phyloP scores from a whole-genome alignment of 768 basidiomycete species.

The Leccinum pellstonianum region DNA sequence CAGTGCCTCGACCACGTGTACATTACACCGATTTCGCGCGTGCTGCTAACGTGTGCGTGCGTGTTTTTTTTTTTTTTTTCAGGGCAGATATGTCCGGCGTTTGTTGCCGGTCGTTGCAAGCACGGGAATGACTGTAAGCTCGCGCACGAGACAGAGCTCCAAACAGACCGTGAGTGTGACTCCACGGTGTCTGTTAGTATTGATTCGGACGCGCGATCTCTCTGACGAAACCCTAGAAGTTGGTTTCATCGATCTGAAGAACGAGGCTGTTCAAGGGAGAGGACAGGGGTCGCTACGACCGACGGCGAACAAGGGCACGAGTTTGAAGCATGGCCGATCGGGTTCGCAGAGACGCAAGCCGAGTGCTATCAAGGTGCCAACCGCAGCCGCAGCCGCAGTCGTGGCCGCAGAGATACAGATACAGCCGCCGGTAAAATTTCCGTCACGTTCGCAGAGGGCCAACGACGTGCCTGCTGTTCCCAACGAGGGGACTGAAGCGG shows the following conservation, averaged over 20 bases:
- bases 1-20: constrained; percentile 4
- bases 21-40: not conserved
- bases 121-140: constrained; percentile 30
- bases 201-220: not conserved
- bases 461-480: not conserved
- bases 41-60: constrained; percentile 4
- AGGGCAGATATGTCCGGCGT: constrained; percentile 31
- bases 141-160: constrained; percentile 32
- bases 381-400: not conserved
- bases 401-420: not conserved
- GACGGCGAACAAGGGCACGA: not conserved
- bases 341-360: constrained; percentile 10
- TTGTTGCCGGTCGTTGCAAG: constrained; percentile 25
- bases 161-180: constrained; percentile 26
- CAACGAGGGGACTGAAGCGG: not conserved
- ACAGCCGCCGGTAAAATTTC: not conserved
- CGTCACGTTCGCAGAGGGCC: constrained; percentile 1
- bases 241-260: constrained; percentile 19
- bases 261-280: not conserved
- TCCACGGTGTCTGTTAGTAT: not conserved
- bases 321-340: constrained; percentile 11
- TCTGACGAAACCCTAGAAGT: constrained; percentile 11
- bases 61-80: not conserved
- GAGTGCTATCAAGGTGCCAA: not conserved
- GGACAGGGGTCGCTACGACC: not conserved